Base-by-base conservation (phyloP, 352 stramenopile genomes). In the Phytopythium oedochilum region DNA sequence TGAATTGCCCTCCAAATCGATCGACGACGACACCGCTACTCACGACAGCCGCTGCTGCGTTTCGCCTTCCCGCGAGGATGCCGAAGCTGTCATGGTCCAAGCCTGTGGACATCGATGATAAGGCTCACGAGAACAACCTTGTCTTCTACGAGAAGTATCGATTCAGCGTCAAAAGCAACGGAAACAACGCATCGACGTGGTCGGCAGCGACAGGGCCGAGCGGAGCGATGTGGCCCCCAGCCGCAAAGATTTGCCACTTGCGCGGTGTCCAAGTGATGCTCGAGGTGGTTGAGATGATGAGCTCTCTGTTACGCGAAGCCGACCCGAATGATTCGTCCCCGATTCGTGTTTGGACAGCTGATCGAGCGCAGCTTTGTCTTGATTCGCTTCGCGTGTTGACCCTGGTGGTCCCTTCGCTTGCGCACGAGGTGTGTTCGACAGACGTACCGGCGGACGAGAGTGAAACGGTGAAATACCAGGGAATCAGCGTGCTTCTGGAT, bases 61-160 rank as follows among this genome's bases (percentile, higher is more conserved):
- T 76, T 29, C 76, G 78, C 46, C 72, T 91, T 5, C 80, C 80
- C n/a, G 70, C 81, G 22, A 73, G 80, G 9, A 71, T 91, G 5
- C 76, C 78, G 7, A 92, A 92, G 57, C 67, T 91, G 2, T 78
- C 73, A n/a, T 75, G 65, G 57, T 86, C 74, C 6, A 92, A 94
- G 57, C 71, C 84, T 0, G 71, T 92, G 5, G 84, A 94, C 46
- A 76, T 94, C 28, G 84, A 94, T 45, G 84, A 94, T 66, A 94
- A 94, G 54, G 73, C 77, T 0, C 82, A 92, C 60, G 80, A 94
- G 36, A 71, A 86, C 44, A 92, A 94, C 18, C 60, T 94, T 45
- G 65, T 88, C 4, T 90, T 94, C 53, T 94, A 85, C 46, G 84
- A 92, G 32, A 89, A 91, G 29, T 89, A 91, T 51, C 80, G 83